Base-by-base conservation (phyloP, 208 protist genomes). In the Porcisia hertigi region DNA sequence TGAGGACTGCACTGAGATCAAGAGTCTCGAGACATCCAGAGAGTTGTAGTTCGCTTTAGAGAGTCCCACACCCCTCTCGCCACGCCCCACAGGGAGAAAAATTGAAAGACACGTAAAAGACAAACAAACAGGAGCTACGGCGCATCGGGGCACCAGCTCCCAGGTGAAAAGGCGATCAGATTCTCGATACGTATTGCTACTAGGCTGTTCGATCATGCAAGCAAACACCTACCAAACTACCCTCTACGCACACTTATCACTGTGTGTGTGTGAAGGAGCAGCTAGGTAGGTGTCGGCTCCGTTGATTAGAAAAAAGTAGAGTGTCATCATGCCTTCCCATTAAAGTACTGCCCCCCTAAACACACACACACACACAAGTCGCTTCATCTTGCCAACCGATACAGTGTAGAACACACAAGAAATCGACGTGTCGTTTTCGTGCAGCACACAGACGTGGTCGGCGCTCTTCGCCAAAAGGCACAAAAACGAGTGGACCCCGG, bases 121-220 rank as follows among this genome's bases (percentile, higher is more conserved):
- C 41, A 6, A 34, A 74, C 20, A 55, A 49, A 67, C 12, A 6
- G 36, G 52, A 62, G 41, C 30, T 23, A 60, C 55, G 6, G 55
- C 12, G n/a, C 18, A 20, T 9, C 23, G 18, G 23, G 7, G 25
- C 23, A 20, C n/a, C 55, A 23, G 55, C 0, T 11, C 7, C 18
- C 7, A 60, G 55, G 55, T 7, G 47, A 70, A 69, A 45, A 34
- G 49, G 45, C 3, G 16, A 25, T 87, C 83, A 87, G 83, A 79
- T 87, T 87, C 83, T 87, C 83, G 83, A 87, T 87, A 87, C 80
- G 83, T 87, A 86, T 85, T 84, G 81, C 81, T 81, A 76, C 75
- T 71, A 79, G 65, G 73, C 80, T 25, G 39, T 75, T 81, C 75
- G 74, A 45, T 76, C 41, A 57, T 57, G 49, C 45, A 54, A 1